Evolutionary conservation across 2,329 filamentous ascomycete genomes (phyloP), one percentile per base, ranked within the genome.

Genomic region (Fonsecaea pedrosoi): DNA sequence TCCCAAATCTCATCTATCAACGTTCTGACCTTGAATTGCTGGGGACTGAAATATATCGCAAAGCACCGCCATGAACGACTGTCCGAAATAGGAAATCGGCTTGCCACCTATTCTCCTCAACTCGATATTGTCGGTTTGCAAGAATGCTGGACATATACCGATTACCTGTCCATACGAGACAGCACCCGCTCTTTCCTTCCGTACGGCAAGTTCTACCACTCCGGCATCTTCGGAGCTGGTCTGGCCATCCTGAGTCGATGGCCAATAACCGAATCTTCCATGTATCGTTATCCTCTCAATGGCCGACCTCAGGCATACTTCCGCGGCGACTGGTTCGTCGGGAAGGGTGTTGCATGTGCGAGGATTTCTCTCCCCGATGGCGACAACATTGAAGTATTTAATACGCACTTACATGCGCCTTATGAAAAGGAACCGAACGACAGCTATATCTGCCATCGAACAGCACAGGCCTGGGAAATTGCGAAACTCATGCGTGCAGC

Each of bases 391-490:
- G 92, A 97, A 75, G 92, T 98, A 1, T 97, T 98, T 77, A 94
- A 92, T 77, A 98, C 95, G 18, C 94, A 96, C 84, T 80, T 92
- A 2, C 95, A 98, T 77, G 91, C 95, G 3, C 92, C 92, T 0
- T 98, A 98, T 78, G 92, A 96, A 78, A 81, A 83, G 69, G 89
- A 91, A 72, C 88, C 89, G 18, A 83, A 91, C 74, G 92, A 96
- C 79, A 92, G 90, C 34, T 98, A 99, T 80, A 82, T 93, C 59
- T 94, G 92, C 76, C 95, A 98, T 79, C 90, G 94, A 65, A 92
- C 92, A 18, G 90, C 94, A 3, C 94, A 99, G 81, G 91, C 93
- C 58, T 99, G 95, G 95, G 91, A 97, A 77, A 91, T 97, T 65
- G 87, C 94, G 61, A 97, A 96, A 78, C 84, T 97, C 54, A 90